Percentiles rank a stretch among this genome's conserved stretches.
Evolutionary conservation across 352 stramenopile species (phyloP).

Genomic region (Elongisporangium anandrum): DNA sequence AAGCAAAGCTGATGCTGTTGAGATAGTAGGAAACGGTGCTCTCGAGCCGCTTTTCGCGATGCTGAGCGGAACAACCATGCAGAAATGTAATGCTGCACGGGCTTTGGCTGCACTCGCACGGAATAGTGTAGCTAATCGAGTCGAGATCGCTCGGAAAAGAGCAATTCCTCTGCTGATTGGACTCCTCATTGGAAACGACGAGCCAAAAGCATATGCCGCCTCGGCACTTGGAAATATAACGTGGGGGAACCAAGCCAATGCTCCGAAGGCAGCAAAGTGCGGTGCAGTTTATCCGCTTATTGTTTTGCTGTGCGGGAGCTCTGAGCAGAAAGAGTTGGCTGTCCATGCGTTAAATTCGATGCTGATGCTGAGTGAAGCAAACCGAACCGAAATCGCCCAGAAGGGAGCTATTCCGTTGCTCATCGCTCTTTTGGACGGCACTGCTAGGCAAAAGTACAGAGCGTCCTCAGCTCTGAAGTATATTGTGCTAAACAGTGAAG

Average conservation of each 20-base stretch:
- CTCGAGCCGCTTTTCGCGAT: neutral
- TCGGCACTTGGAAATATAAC: neutral
- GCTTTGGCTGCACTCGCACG: neutral
- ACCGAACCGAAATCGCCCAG: neutral
- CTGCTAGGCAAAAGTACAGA: neutral
- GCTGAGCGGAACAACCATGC: neutral
- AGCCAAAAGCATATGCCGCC: neutral
- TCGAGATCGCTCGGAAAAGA: neutral
- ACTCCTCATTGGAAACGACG: neutral
- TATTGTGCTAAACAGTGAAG: neutral
- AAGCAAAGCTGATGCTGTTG: neutral
- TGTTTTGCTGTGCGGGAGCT: neutral
- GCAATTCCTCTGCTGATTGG: neutral
- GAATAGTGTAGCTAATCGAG: neutral
- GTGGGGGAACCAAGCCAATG: neutral
- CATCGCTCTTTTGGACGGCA: neutral
- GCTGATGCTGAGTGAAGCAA: neutral
- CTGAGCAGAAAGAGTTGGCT: neutral
- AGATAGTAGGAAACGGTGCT: neutral
- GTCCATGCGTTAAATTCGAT: neutral
- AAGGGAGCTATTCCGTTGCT: neutral
- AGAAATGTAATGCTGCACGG: neutral
- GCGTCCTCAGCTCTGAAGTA: neutral
- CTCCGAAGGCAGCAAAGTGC: neutral
- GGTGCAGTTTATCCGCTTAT: neutral